A percentile compares a stretch with the other conserved stretches of the same genome.
These are phyloP conservation scores for Cicer arietinum DNA, from an alignment of 306 rosid genomes.

Conservation along the genomic window DNA sequence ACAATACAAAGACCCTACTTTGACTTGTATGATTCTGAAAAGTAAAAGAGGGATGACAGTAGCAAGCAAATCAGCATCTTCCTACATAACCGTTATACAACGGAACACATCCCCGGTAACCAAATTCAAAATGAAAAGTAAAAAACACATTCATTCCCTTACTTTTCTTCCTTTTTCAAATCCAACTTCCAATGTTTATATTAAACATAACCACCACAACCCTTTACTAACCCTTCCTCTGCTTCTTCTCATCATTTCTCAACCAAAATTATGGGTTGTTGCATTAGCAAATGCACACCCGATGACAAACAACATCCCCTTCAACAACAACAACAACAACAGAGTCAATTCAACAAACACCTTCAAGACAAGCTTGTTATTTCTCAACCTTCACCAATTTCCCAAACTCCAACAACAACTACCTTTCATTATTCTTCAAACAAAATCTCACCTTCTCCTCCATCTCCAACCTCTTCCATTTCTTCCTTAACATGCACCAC, in stretches of 20 bases:
- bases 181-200: slow-evolving; percentile 36
- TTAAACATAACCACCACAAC: neutral
- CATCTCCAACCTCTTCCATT: slow-evolving; percentile 64
- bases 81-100: slow-evolving; percentile 72
- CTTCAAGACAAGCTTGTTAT: slow-evolving; percentile 59
- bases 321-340: neutral
- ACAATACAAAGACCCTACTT: neutral
- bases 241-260: neutral
- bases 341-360: slow-evolving; percentile 22
- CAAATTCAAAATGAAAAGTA: slow-evolving; percentile 64
- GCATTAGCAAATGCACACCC: slow-evolving; percentile 93
- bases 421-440: slow-evolving; percentile 40
- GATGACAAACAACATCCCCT: slow-evolving; percentile 31
- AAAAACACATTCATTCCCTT: neutral
- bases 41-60: slow-evolving; percentile 18
- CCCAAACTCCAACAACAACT: slow-evolving; percentile 41
- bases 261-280: slow-evolving; percentile 73
- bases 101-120: slow-evolving; percentile 80
- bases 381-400: slow-evolving; percentile 54
- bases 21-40: slow-evolving; percentile 11
- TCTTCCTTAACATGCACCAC: slow-evolving; percentile 60
- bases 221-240: neutral
- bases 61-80: slow-evolving; percentile 7
- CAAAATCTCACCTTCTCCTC: slow-evolving; percentile 63
- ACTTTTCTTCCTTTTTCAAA: slow-evolving; percentile 36